Conservation (phyloP, 352 stramenopile genomes). For the Halophytophthora polymorphica region DNA sequence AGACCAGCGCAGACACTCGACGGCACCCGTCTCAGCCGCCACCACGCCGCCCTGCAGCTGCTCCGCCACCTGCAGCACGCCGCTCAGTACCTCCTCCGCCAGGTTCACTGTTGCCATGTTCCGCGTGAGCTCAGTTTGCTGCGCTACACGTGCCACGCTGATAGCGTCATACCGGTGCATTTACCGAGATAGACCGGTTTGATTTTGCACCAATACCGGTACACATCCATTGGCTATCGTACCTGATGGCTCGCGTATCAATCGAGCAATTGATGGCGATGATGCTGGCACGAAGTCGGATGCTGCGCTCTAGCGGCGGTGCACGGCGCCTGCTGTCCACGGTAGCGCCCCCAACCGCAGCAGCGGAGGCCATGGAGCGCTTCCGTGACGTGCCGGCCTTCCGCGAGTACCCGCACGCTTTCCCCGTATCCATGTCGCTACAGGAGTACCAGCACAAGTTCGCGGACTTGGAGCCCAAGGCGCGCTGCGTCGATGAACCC, state of each 20-base stretch:
- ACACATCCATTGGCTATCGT: slow-evolving; percentile 7
- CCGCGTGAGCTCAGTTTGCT: background rate
- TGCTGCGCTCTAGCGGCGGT: slow-evolving; percentile 22
- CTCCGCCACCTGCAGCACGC: slow-evolving; percentile 55
- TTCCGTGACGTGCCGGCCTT: slow-evolving; percentile 56
- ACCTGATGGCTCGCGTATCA: background rate
- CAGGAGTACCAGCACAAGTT: slow-evolving; percentile 62
- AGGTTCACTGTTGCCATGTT: slow-evolving; percentile 38
- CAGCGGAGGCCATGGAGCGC: slow-evolving; percentile 45
- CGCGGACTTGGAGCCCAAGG: slow-evolving; percentile 45
- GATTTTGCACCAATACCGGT: too few species aligned
- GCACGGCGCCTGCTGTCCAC: slow-evolving; percentile 25
- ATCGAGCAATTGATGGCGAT: background rate
- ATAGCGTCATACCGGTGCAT: too few species aligned
- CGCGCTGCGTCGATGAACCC: slow-evolving; percentile 45
- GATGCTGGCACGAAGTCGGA: slow-evolving; percentile 26
- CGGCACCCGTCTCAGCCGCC: slow-evolving; percentile 45
- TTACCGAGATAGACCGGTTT: too few species aligned
- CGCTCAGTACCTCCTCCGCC: slow-evolving; percentile 49
- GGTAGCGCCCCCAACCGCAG: slow-evolving; percentile 4
- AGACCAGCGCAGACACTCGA: slow-evolving; percentile 66
- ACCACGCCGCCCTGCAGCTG: slow-evolving; percentile 46
- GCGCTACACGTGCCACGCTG: too few species aligned
- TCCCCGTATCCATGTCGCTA: slow-evolving; percentile 66
- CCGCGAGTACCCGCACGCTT: slow-evolving; percentile 59